phyloP scores from a whole-genome alignment of 192 early-diverging fungal genomes.

The Podila epicladia region DNA sequence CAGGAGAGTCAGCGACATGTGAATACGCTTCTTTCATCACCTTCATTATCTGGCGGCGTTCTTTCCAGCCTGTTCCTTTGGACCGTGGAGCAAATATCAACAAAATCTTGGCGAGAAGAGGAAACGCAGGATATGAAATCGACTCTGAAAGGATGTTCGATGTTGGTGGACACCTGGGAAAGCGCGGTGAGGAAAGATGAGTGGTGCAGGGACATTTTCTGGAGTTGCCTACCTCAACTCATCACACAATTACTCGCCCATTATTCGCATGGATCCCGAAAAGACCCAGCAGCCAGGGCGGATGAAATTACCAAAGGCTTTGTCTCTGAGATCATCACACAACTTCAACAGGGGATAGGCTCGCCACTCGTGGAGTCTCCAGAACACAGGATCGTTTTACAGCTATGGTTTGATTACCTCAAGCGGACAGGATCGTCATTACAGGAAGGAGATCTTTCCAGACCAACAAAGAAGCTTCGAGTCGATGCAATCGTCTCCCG shows the following conservation, averaged over 20 bases:
- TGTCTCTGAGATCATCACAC: neutral
- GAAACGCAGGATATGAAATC: neutral
- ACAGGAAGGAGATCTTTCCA: too few relatives aligned
- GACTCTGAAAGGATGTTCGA: neutral
- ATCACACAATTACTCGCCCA: neutral
- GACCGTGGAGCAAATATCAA: constrained; percentile 5
- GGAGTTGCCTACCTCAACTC: neutral
- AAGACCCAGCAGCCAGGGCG: neutral
- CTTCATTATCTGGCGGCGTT: neutral
- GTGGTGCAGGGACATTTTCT: neutral
- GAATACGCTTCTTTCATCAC: neutral
- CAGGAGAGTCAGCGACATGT: constrained; percentile 14
- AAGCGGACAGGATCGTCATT: too few relatives aligned
- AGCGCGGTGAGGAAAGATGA: neutral
- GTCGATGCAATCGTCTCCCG: too few relatives aligned
- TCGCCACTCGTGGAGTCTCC: too few relatives aligned
- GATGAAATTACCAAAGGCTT: constrained; percentile 7
- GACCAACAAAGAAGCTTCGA: too few relatives aligned
- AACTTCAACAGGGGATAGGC: too few relatives aligned
- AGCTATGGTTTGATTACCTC: too few relatives aligned
- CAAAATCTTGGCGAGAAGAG: neutral
- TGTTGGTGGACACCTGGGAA: neutral
- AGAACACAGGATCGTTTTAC: too few relatives aligned
- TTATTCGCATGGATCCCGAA: neutral
- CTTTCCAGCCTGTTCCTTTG: constrained; percentile 16